These are phyloP conservation scores for Epichloe scottii DNA, from an alignment of 2,329 filamentous ascomycete species.

Conservation along the genomic window DNA sequence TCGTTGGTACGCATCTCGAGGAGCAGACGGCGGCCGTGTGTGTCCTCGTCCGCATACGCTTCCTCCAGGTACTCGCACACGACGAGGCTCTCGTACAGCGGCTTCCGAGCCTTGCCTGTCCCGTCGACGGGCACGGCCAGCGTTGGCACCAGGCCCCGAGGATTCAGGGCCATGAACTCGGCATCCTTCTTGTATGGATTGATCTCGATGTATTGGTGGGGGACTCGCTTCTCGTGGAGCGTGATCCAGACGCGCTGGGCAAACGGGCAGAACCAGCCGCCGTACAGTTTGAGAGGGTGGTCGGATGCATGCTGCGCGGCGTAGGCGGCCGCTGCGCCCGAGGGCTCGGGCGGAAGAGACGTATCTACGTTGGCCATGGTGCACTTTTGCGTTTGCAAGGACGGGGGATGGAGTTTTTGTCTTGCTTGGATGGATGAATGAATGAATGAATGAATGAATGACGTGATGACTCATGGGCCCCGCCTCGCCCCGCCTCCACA, in stretches of 20 bases:
- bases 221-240: constrained; percentile 59
- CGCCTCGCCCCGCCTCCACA: too few relatives aligned
- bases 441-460: not conserved
- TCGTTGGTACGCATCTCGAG: constrained; percentile 48
- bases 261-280: constrained; percentile 62
- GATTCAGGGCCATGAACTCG: constrained; percentile 58
- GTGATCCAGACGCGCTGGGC: constrained; percentile 63
- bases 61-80: constrained; percentile 69
- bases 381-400: not conserved
- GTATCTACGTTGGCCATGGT: constrained; percentile 36
- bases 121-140: constrained; percentile 34
- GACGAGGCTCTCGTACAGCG: constrained; percentile 60
- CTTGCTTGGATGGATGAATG: not conserved
- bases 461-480: not conserved
- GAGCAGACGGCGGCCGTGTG: constrained; percentile 36
- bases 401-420: not conserved
- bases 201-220: constrained; percentile 65
- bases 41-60: constrained; percentile 38
- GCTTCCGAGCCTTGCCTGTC: constrained; percentile 29
- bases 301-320: constrained; percentile 32
- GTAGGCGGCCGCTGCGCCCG: constrained; percentile 35
- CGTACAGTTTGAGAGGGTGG: constrained; percentile 52
- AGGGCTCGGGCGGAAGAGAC: constrained; percentile 31
- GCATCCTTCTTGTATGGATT: constrained; percentile 66
- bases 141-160: constrained; percentile 63